These are phyloP conservation scores for Arabidopsis thaliana DNA, from an alignment of 345 rosid genomes.

Conservation along the genomic window TAIR10.1 NC_003071.7:16916501-16917000, in stretches of 20 bases:
- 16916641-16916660: too few relatives aligned
- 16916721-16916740: slow-evolving; percentile 1
- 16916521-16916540: slow-evolving; percentile 16
- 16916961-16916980: slow-evolving; percentile 34
- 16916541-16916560: background rate
- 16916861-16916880: background rate
- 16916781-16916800: slow-evolving; percentile 15
- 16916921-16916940: slow-evolving; percentile 1
- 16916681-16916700: slow-evolving; percentile 23
- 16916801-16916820: slow-evolving; percentile 30
- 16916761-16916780: slow-evolving; percentile 7
- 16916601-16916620: slow-evolving; percentile 21
- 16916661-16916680: slow-evolving; percentile 8
- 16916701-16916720: slow-evolving; percentile 33
- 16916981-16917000: background rate
- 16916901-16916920: background rate
- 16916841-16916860: background rate
- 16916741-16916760: slow-evolving; percentile 19
- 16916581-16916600: slow-evolving; percentile 14
- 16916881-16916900: slow-evolving; percentile 11
- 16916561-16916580: slow-evolving; percentile 3
- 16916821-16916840: slow-evolving; percentile 26
- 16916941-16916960: slow-evolving; percentile 35
- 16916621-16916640: background rate
- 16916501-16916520: slow-evolving; percentile 27